These are phyloP conservation scores for Hippophae gyantsensis DNA, from an alignment of 306 rosid genomes.

Conservation along the genomic window DNA sequence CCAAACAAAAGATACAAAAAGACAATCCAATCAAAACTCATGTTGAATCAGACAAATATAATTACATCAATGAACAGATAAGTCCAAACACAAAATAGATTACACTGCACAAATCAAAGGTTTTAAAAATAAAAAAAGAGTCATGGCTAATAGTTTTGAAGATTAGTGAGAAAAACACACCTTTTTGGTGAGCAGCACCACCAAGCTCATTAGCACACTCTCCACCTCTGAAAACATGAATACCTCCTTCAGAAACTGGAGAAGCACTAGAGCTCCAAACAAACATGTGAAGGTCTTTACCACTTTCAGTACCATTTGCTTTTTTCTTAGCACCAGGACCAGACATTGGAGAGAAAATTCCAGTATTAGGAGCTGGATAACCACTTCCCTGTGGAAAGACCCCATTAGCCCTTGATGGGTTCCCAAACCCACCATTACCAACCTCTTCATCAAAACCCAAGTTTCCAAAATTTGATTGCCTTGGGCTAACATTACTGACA, in stretches of 20 bases:
- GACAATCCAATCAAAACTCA: slow-evolving; percentile 8
- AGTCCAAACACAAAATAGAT: neutral
- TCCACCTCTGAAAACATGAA: slow-evolving; percentile 75
- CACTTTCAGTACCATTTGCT: slow-evolving; percentile 31
- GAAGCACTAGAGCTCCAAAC: slow-evolving; percentile 93
- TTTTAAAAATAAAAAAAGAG: neutral
- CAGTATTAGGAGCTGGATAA: slow-evolving; percentile 48
- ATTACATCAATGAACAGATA: neutral
- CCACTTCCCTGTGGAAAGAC: slow-evolving; percentile 12
- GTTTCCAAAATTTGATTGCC: slow-evolving; percentile 48
- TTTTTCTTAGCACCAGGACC: slow-evolving; percentile 41
- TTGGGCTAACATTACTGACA: slow-evolving; percentile 45
- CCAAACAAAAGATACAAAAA: neutral
- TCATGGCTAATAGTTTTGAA: neutral
- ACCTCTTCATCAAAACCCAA: slow-evolving; percentile 56
- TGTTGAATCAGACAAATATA: slow-evolving; percentile 5
- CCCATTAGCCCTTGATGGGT: slow-evolving; percentile 15
- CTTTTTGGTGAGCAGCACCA: slow-evolving; percentile 68
- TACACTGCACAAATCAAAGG: neutral
- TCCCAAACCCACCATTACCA: slow-evolving; percentile 23
- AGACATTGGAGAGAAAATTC: slow-evolving; percentile 66
- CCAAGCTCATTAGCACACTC: slow-evolving; percentile 46
- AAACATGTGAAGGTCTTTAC: slow-evolving; percentile 79
- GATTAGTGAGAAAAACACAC: slow-evolving; percentile 16
- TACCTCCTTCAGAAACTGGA: slow-evolving; percentile 75